Conservation (phyloP, 441 rosid genomes). For the Viola pubescens region DNA sequence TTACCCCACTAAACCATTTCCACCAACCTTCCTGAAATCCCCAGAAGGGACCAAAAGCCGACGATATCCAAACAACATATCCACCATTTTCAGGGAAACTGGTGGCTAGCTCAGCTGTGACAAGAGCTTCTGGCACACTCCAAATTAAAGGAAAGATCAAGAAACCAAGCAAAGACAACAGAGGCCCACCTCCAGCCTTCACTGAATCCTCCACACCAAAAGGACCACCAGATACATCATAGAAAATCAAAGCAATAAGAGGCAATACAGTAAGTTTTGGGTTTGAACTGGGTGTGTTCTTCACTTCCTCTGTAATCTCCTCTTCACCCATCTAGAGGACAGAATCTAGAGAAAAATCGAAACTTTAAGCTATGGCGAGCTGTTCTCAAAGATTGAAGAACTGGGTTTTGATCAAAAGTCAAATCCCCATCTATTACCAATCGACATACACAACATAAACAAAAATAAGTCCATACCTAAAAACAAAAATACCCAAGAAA, state of each 20-base stretch:
- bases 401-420: no score
- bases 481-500: no score
- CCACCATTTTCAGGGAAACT: slow-evolving; percentile 93
- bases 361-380: slow-evolving; percentile 3
- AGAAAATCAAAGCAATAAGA: slow-evolving; percentile 78
- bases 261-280: slow-evolving; percentile 74
- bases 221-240: slow-evolving; percentile 91
- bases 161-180: slow-evolving; percentile 72
- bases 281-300: slow-evolving; percentile 27
- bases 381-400: no score
- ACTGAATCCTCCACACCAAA: slow-evolving; percentile 93
- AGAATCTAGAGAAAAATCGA: slow-evolving; percentile 11
- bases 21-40: slow-evolving; percentile 92
- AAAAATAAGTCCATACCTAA: no score
- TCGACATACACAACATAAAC: no score
- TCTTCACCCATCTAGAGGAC: slow-evolving; percentile 61
- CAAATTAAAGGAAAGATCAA: slow-evolving; percentile 76
- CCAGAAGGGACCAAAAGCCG: slow-evolving; percentile 93
- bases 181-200: slow-evolving; percentile 82
- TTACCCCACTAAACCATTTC: slow-evolving; percentile 98
- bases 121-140: slow-evolving; percentile 86
- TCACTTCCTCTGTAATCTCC: slow-evolving; percentile 29
- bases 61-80: slow-evolving; percentile 83
- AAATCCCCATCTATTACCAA: no score
- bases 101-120: slow-evolving; percentile 96